Evolutionary conservation across 805 yeast genomes (phyloP), one percentile per base, ranked within the genome.

Genomic region (Suhomyces sp.): DNA sequence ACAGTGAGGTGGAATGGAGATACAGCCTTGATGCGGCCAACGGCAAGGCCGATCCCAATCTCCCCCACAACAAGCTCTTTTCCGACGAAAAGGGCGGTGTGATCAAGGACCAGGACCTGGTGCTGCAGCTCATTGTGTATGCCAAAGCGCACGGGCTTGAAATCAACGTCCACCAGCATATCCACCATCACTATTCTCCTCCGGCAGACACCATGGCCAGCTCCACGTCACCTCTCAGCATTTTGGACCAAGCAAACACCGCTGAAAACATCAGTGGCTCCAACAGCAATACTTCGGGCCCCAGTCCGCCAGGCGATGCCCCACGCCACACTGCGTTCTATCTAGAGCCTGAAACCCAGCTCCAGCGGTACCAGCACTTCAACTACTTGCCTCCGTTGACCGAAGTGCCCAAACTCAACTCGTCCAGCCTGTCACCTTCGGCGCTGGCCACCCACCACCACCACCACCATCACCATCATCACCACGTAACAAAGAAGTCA

Each of bases 151-250:
- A 81, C 58, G 77, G 80, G 17, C 70, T 87, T 44, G 77, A 81
- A 45, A 76, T 90, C 12, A 85, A 90, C 4, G 81, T 90, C 19
- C 96, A 90, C 69, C 96, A 90, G 66, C 96, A 89, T 67, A 84
- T 87, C 46, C 93, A 88, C 67, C 89, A 89, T 64, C 91, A 88
- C 68, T 86, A 87, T 67, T 76, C 78, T 6, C 55, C 46, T 24
- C 51, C 31, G 19, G 26, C 38, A 44, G 48, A 36, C 44, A 53
- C 47, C 47, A 50, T 48, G 46, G 48, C 48, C 41, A 46, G 6
- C 7, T 29, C 24, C 8, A 24, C 47, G 3, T 45, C 49, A 5
- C 48, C 53, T 6, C 71, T 3, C 58, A 59, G 44, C 13, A 29
- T 42, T 6, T 35, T 51, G 36, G 38, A 36, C 33, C 49, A 47